phyloP scores from a whole-genome alignment of 805 yeast genomes.

The Metschnikowia proteae region DNA sequence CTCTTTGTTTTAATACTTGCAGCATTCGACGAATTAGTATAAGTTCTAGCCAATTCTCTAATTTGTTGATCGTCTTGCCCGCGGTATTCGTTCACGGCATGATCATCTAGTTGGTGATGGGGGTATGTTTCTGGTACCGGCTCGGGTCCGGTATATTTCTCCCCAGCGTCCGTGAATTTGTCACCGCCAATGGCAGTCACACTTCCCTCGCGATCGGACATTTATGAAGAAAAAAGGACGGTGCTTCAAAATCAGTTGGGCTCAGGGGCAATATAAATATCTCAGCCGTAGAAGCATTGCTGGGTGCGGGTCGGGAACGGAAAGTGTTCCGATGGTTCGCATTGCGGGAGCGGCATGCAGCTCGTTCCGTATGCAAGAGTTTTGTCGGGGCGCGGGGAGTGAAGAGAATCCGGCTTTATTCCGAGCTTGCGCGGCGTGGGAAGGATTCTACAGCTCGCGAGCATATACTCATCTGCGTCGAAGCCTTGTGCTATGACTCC shows the following conservation, averaged over 20 bases:
- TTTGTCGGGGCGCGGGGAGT: not conserved
- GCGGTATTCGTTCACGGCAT: slow-evolving; percentile 19
- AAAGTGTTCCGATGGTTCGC: not conserved
- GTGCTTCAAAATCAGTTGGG: not conserved
- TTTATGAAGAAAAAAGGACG: not conserved
- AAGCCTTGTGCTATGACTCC: too few species aligned
- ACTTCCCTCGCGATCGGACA: slow-evolving; percentile 11
- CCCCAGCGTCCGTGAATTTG: slow-evolving; percentile 9
- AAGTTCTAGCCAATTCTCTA: slow-evolving; percentile 42
- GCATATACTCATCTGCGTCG: too few species aligned
- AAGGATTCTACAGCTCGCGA: too few species aligned
- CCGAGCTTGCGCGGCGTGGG: slow-evolving; percentile 2
- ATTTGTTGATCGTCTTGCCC: slow-evolving; percentile 41
- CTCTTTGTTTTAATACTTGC: slow-evolving; percentile 14
- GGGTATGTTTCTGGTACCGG: slow-evolving; percentile 6
- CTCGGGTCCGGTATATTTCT: slow-evolving; percentile 9
- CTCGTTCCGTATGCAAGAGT: not conserved
- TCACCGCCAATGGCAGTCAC: slow-evolving; percentile 10
- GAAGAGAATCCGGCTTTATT: not conserved
- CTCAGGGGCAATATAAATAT: not conserved
- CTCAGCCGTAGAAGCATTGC: not conserved
- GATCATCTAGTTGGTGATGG: slow-evolving; percentile 3
- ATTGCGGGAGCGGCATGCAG: not conserved
- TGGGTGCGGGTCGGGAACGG: slow-evolving; percentile 1
- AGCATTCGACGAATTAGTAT: slow-evolving; percentile 21